Evolutionary conservation across 768 basidiomycete genomes (phyloP), one percentile per base, ranked within the genome.

Genomic region (Rhodotorula taiwanensis): DNA sequence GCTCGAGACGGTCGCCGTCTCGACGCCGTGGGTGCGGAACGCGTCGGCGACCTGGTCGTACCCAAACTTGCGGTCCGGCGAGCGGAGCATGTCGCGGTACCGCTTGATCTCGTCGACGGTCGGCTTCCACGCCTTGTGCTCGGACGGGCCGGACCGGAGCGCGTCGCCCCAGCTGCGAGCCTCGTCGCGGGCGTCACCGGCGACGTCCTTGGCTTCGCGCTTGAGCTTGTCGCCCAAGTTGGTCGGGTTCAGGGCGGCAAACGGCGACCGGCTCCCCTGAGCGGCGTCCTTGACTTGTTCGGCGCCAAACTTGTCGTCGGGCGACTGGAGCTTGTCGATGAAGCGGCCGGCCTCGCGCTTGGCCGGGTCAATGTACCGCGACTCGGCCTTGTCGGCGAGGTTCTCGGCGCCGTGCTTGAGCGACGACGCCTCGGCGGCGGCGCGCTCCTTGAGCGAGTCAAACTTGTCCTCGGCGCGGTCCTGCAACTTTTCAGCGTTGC

Each of bases 231-330:
- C 15, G 9, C 57, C 57, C 15, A 7, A 7, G n/a, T 25, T 41
- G 15, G 31, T 3, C 4, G n/a, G 14, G 43, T n/a, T 44, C 43
- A 44, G 43, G 13, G 43, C 43, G 7, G 14, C 43, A 21, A 16
- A 16, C 43, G 18, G 23, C 43, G 18, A 20, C 13, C 43, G 14
- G 43, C 10, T 10, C 13, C 4, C 3, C 20, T 33, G 34, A 5
- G 59, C 51, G 16, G 43, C 16, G 50, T 65, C 64, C 31, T 56
- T 58, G 44, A 56, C 49, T 43, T 56, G 58, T 28, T 49, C 64
- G 53, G 53, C 54, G 58, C 49, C 50, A 48, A 41, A 58, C 2
- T 23, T 20, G 20, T 30, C 11, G 39, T 56, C 55, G n/a, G 55
- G 55, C 11, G 11, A 13, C 14, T 33, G 13, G 7, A 58, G 48